Evolutionary conservation across 176 grass and related monocot species (phyloP).

Genomic region (Alopecurus myosuroides): DNA sequence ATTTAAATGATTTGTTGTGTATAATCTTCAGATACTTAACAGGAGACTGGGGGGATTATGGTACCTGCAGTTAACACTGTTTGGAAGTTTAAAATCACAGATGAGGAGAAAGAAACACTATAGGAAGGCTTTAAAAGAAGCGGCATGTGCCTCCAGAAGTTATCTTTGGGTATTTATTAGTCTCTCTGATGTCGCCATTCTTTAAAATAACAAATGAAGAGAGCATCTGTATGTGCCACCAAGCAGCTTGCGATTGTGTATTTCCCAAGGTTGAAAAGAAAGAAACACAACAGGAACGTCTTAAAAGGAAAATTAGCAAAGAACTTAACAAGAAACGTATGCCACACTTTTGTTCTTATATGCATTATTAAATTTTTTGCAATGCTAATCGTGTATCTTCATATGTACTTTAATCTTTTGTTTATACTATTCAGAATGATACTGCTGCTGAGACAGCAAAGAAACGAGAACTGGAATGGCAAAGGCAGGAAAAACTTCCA

Average conservation of each 20-base stretch:
- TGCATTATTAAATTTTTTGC: background rate
- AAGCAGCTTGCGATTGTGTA: no score
- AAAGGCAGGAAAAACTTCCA: conserved; percentile 79
- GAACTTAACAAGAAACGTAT: no score
- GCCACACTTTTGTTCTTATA: background rate
- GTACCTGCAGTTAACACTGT: background rate
- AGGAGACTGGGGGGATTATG: background rate
- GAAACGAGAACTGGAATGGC: conserved; percentile 80
- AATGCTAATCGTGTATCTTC: background rate
- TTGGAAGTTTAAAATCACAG: background rate
- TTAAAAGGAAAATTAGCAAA: no score
- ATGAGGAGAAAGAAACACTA: no score
- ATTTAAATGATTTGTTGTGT: background rate
- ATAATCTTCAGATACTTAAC: background rate
- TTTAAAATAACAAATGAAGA: background rate
- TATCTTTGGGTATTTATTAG: no score
- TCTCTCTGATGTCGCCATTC: background rate
- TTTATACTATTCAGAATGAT: conserved; percentile 72
- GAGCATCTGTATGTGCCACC: no score
- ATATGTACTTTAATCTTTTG: conserved; percentile 7
- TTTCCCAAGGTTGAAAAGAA: no score
- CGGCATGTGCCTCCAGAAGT: no score
- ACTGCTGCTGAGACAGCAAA: conserved; percentile 87
- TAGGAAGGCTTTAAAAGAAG: no score
- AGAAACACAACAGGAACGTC: no score